These are phyloP conservation scores for Lactarius vividus DNA, from an alignment of 768 basidiomycete genomes.

Conservation along the genomic window DNA sequence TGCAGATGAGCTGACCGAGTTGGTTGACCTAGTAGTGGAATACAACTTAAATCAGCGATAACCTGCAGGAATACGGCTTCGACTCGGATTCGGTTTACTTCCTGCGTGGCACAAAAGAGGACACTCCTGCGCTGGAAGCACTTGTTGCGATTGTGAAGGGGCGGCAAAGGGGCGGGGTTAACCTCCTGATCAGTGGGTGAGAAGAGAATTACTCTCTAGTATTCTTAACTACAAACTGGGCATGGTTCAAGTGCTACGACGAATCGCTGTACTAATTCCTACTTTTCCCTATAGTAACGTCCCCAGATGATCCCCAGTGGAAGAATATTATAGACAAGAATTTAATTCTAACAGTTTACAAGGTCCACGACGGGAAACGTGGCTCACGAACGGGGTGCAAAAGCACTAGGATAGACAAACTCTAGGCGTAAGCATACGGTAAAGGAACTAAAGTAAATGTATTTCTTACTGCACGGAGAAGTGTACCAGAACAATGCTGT, in stretches of 20 bases:
- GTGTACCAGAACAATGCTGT: too few species aligned
- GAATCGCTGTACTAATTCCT: neutral
- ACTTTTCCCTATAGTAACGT: too few species aligned
- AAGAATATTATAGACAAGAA: slow-evolving; percentile 30
- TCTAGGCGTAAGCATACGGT: too few species aligned
- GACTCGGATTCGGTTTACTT: neutral
- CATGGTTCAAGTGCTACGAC: neutral
- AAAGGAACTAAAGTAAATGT: too few species aligned
- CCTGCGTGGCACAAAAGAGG: neutral
- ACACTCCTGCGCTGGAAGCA: neutral
- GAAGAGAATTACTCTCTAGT: too few species aligned
- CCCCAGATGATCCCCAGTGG: too few species aligned
- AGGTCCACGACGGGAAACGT: too few species aligned
- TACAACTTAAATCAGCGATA: neutral
- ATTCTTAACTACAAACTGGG: too few species aligned
- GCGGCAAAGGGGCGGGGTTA: neutral
- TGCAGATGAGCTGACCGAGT: neutral
- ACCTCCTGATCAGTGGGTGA: neutral
- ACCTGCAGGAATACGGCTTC: neutral
- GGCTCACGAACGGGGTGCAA: too few species aligned
- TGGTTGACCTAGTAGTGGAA: neutral
- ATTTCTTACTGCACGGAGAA: too few species aligned
- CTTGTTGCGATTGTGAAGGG: neutral
- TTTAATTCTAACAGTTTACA: too few species aligned
- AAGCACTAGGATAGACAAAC: too few species aligned